These are phyloP conservation scores for Lactifluus pinguis DNA, from an alignment of 768 basidiomycete species.

Conservation along the genomic window DNA sequence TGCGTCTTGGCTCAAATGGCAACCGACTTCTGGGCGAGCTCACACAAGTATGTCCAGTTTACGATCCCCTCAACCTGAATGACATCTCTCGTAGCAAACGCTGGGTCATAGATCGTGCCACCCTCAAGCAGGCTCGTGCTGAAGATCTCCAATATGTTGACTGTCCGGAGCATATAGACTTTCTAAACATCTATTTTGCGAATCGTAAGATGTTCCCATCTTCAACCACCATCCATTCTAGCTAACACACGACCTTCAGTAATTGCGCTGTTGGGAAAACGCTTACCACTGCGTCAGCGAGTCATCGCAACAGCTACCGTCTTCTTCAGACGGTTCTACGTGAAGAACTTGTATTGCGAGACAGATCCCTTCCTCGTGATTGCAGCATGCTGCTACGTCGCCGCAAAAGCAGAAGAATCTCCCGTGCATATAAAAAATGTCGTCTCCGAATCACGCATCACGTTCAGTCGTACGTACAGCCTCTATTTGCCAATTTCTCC, in stretches of 20 bases:
- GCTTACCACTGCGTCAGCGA: conserved; percentile 74
- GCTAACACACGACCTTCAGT: conserved; percentile 35
- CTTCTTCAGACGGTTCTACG: conserved; percentile 94
- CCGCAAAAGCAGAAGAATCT: conserved; percentile 94
- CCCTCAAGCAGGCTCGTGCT: conserved; percentile 60
- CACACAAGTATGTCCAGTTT: conserved; percentile 54
- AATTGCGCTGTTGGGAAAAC: conserved; percentile 81
- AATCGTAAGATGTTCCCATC: conserved; percentile 42
- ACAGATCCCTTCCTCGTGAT: conserved; percentile 93
- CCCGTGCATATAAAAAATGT: conserved; percentile 93
- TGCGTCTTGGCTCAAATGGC: conserved; percentile 43
- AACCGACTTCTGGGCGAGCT: conserved; percentile 87
- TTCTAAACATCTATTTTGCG: conserved; percentile 82
- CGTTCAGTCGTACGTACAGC: conserved; percentile 57
- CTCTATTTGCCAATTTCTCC: not conserved
- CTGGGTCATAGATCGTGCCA: conserved; percentile 82
- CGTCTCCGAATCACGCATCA: conserved; percentile 66
- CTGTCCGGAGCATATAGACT: conserved; percentile 66
- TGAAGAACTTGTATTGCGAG: conserved; percentile 92
- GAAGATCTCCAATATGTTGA: conserved; percentile 76
- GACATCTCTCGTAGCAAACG: conserved; percentile 53
- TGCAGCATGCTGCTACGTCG: conserved; percentile 90
- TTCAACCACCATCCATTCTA: not conserved
- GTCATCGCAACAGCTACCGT: conserved; percentile 92
- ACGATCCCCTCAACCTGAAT: not conserved